These are phyloP conservation scores for Gastrolobium villosum DNA, from an alignment of 306 rosid genomes.

Conservation along the genomic window DNA sequence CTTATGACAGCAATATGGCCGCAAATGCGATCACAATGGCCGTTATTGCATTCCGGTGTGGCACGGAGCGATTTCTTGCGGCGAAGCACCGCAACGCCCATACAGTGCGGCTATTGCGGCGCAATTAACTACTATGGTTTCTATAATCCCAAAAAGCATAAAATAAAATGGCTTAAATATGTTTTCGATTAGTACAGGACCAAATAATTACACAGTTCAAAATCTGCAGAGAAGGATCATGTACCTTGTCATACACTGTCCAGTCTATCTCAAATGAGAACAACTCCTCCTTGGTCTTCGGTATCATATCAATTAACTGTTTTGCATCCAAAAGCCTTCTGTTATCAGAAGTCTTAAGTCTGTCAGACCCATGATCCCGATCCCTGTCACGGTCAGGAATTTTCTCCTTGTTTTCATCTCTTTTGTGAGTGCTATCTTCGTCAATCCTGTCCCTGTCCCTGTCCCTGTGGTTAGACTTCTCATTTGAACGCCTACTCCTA, in stretches of 20 bases:
- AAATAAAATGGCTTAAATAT: background rate
- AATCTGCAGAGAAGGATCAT: conserved; percentile 18
- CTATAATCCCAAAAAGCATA: background rate
- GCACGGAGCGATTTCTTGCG: too few relatives aligned
- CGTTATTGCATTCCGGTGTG: too few relatives aligned
- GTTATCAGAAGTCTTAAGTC: conserved; percentile 72
- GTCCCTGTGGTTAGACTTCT: conserved; percentile 77
- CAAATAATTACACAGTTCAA: conserved; percentile 3
- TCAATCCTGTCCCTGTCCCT: conserved; percentile 82
- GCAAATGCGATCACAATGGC: too few relatives aligned
- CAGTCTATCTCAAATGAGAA: conserved; percentile 93
- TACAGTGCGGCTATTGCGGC: too few relatives aligned
- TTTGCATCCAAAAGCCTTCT: conserved; percentile 90
- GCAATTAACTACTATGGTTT: too few relatives aligned
- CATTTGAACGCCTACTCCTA: conserved; percentile 80
- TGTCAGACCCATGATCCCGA: conserved; percentile 72
- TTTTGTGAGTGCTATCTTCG: conserved; percentile 68
- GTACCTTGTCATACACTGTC: conserved; percentile 91
- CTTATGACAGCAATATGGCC: too few relatives aligned
- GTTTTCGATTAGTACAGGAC: conserved; percentile 14
- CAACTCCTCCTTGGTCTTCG: conserved; percentile 95
- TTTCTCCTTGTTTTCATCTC: conserved; percentile 77
- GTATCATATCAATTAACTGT: conserved; percentile 97
- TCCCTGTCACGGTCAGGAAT: conserved; percentile 68
- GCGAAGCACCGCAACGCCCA: too few relatives aligned